phyloP scores from a whole-genome alignment of 306 rosid species.

The Albizia julibrissin region DNA sequence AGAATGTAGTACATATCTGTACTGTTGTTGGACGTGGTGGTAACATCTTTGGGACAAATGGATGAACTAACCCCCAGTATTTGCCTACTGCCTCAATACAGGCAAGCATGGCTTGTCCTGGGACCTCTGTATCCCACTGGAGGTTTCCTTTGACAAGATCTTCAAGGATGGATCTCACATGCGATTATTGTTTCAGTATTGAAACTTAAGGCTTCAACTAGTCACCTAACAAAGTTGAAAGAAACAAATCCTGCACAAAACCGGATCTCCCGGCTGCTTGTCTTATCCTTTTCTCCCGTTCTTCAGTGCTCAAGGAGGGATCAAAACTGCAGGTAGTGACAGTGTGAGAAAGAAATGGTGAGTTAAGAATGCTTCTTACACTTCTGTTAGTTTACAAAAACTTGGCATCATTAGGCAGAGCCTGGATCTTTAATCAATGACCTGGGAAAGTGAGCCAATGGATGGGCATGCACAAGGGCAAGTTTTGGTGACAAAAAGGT shows the following conservation, averaged over 20 bases:
- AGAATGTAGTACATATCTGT: conserved; percentile 35
- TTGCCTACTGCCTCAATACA: conserved; percentile 23
- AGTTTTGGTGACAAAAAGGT: background rate
- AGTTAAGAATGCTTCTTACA: background rate
- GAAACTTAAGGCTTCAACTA: conserved; percentile 45
- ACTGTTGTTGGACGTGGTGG: background rate
- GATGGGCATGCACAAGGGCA: background rate
- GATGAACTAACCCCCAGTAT: conserved; percentile 36
- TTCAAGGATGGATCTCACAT: conserved; percentile 39
- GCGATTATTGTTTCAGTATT: conserved; percentile 35
- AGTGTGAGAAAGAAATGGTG: background rate
- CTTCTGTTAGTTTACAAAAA: background rate
- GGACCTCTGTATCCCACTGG: conserved; percentile 40
- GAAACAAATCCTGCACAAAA: conserved; percentile 82
- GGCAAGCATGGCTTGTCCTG: conserved; percentile 33
- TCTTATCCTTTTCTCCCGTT: conserved; percentile 72
- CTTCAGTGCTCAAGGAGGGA: conserved; percentile 83
- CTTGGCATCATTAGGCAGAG: background rate
- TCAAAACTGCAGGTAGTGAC: conserved; percentile 62
- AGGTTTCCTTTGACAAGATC: conserved; percentile 39
- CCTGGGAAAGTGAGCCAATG: background rate
- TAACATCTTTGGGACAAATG: background rate
- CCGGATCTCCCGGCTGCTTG: conserved; percentile 86
- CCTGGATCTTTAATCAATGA: background rate
- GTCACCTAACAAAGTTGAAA: conserved; percentile 65